phyloP scores from a whole-genome alignment of 1,284 basidiomycete genomes.

The Porogramme epimiltina region DNA sequence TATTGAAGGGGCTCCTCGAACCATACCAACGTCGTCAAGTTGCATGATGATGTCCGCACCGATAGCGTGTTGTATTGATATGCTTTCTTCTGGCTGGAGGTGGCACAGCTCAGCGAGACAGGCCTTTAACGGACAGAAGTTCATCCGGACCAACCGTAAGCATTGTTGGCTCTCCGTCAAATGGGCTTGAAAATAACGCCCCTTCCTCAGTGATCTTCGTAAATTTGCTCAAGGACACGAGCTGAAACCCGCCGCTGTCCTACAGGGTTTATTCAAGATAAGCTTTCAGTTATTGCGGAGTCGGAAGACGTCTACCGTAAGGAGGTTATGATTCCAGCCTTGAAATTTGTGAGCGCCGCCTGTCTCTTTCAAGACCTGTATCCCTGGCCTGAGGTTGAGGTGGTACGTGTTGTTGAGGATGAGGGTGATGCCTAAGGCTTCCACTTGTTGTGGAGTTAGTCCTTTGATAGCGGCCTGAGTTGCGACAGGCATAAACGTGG shows the following conservation, averaged over 20 bases:
- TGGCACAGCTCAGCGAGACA: neutral
- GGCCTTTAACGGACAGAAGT: neutral
- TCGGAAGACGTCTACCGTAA: slow-evolving; percentile 57
- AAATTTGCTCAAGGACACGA: slow-evolving; percentile 83
- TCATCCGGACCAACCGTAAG: slow-evolving; percentile 55
- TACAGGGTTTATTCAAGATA: slow-evolving; percentile 27
- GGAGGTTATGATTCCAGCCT: slow-evolving; percentile 79
- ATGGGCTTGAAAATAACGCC: slow-evolving; percentile 80
- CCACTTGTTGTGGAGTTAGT: slow-evolving; percentile 81
- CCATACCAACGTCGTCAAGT: slow-evolving; percentile 83
- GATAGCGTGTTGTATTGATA: slow-evolving; percentile 83
- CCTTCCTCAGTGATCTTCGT: slow-evolving; percentile 85
- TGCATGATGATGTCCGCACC: slow-evolving; percentile 93
- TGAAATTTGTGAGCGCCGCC: slow-evolving; percentile 86
- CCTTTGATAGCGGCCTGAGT: slow-evolving; percentile 89
- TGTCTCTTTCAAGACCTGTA: slow-evolving; percentile 65
- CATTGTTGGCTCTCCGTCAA: slow-evolving; percentile 83
- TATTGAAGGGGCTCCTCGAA: neutral
- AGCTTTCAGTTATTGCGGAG: neutral
- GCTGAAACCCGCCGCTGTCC: slow-evolving; percentile 87
- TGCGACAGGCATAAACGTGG: slow-evolving; percentile 90
- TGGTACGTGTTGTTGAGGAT: slow-evolving; percentile 89
- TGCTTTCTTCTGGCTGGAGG: slow-evolving; percentile 82
- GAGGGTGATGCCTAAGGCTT: slow-evolving; percentile 75
- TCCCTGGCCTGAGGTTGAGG: slow-evolving; percentile 77